A percentile compares a stretch with the other conserved stretches of the same genome.
These are phyloP conservation scores for Porpolomopsis calyptriformis DNA, from an alignment of 768 basidiomycete genomes.

Conservation along the genomic window DNA sequence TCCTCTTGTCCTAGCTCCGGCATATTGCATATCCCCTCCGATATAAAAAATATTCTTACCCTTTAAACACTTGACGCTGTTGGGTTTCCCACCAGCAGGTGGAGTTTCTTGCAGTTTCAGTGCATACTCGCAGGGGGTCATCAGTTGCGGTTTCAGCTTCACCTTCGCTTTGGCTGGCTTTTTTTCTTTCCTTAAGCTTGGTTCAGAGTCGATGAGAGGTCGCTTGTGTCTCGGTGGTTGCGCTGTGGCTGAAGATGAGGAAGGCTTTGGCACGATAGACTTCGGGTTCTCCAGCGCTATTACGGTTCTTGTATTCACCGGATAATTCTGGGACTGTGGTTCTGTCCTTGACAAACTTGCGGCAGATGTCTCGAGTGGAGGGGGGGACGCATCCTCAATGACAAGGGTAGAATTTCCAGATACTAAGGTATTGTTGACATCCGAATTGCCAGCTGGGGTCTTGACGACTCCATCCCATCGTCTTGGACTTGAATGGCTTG, in stretches of 20 bases:
- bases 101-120: conserved; percentile 30
- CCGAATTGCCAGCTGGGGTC: background rate
- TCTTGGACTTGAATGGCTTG: background rate
- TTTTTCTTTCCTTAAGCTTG: conserved; percentile 5
- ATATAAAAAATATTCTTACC: conserved; percentile 49
- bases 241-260: background rate
- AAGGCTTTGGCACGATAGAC: background rate
- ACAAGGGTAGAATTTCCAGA: background rate
- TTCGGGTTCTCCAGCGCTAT: background rate
- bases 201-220: too few species aligned
- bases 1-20: conserved; percentile 38
- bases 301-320: background rate
- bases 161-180: conserved; percentile 4
- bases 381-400: background rate
- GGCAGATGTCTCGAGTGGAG: background rate
- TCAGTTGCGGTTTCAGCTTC: conserved; percentile 30
- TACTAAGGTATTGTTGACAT: background rate
- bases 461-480: conserved; percentile 5
- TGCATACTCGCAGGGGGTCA: conserved; percentile 47
- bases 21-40: conserved; percentile 47
- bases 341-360: background rate
- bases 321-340: background rate
- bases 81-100: conserved; percentile 12
- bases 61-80: conserved; percentile 28
- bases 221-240: background rate